Percentiles rank a stretch among this genome's conserved stretches.
phyloP scores from a whole-genome alignment of 441 rosid genomes.

The Adansonia grandidieri region DNA sequence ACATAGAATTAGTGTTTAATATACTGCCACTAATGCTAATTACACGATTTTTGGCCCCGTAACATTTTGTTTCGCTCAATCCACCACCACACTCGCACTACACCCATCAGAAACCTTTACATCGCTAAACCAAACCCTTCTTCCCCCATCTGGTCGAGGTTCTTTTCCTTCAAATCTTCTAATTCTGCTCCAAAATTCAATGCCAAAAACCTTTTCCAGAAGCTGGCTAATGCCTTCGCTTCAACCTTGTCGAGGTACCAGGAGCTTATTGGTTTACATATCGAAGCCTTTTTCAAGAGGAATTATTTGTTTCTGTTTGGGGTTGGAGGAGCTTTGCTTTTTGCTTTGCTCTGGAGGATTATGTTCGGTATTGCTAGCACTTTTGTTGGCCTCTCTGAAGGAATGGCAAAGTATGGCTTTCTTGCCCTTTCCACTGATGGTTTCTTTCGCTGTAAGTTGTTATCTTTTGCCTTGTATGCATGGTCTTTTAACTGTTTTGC shows the following conservation, averaged over 20 bases:
- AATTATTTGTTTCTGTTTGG: conserved; percentile 64
- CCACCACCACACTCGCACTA: neutral
- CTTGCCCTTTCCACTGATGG: conserved; percentile 77
- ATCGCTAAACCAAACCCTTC: conserved; percentile 30
- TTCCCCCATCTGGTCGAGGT: conserved; percentile 45
- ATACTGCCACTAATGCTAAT: too few relatives aligned
- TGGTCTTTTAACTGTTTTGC: neutral
- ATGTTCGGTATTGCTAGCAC: conserved; percentile 83
- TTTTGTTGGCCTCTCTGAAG: conserved; percentile 77
- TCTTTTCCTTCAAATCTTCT: conserved; percentile 46
- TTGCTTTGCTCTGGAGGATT: conserved; percentile 79
- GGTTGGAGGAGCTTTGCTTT: conserved; percentile 59
- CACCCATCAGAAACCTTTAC: conserved; percentile 8
- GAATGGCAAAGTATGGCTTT: conserved; percentile 88
- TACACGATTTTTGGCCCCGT: too few relatives aligned
- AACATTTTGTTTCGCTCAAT: conserved; percentile 11
- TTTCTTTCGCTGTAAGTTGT: conserved; percentile 86
- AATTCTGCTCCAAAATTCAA: conserved; percentile 37
- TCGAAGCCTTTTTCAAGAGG: conserved; percentile 73
- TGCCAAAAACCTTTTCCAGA: conserved; percentile 53
- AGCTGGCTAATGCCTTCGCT: conserved; percentile 53
- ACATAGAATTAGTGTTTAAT: too few relatives aligned
- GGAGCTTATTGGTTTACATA: conserved; percentile 69
- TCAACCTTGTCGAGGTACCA: conserved; percentile 64
- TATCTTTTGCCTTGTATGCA: neutral